These are phyloP conservation scores for Pontederia crassipes DNA, from an alignment of 176 grass and related monocot species.

Conservation along the genomic window DNA sequence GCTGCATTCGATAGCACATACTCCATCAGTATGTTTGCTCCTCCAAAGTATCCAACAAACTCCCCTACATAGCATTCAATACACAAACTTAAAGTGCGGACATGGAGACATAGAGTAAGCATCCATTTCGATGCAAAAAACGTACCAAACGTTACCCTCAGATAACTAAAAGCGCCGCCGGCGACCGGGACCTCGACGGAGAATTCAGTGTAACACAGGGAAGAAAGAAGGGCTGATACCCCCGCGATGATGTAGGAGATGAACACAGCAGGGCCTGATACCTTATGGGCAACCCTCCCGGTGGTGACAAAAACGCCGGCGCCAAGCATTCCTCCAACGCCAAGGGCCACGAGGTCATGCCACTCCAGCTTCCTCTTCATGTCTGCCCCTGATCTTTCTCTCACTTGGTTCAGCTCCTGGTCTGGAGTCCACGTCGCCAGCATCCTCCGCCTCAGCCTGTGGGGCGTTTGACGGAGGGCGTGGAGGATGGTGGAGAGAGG, in stretches of 20 bases:
- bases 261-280: constrained; percentile 20
- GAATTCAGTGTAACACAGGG: constrained; percentile 28
- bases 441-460: constrained; percentile 10
- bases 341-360: constrained; percentile 23
- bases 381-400: constrained; percentile 22
- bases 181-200: constrained; percentile 19
- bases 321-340: constrained; percentile 23
- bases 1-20: constrained; percentile 26
- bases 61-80: constrained; percentile 3
- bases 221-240: constrained; percentile 18
- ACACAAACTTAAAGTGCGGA: neutral
- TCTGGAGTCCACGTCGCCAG: constrained; percentile 18
- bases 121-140: too few species aligned
- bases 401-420: constrained; percentile 23
- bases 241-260: constrained; percentile 21
- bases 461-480: constrained; percentile 12
- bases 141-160: constrained; percentile 25
- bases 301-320: constrained; percentile 26
- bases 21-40: constrained; percentile 28
- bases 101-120: too few species aligned
- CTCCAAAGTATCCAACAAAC: constrained; percentile 26
- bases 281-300: constrained; percentile 2
- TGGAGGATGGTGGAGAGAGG: constrained; percentile 8
- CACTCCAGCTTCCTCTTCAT: constrained; percentile 28
- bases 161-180: constrained; percentile 26